Conservation (phyloP, 805 yeast species). For the Pichia eremophila region DNA sequence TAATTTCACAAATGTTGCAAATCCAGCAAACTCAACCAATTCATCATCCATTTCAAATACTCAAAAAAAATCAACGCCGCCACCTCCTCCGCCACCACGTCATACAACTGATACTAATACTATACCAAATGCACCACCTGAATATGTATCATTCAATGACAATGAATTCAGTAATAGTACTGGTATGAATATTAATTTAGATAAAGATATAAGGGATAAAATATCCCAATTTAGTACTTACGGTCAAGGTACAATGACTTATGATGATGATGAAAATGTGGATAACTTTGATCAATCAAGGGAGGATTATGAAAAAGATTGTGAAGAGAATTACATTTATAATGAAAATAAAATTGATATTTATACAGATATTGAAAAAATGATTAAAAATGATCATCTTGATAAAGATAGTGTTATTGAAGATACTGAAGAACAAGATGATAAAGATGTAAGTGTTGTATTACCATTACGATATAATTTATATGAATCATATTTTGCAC, state of each 20-base stretch:
- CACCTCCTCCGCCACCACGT: constrained; percentile 5
- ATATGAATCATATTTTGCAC: constrained; percentile 33
- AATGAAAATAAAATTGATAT: constrained; percentile 13
- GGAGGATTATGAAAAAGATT: neutral
- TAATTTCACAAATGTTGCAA: neutral
- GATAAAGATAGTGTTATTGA: neutral
- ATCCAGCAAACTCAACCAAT: constrained; percentile 1
- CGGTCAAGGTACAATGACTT: no score
- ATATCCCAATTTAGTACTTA: neutral
- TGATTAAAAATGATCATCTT: constrained; percentile 10
- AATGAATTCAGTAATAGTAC: neutral
- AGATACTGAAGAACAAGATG: neutral
- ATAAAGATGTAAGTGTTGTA: constrained; percentile 21
- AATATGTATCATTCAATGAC: neutral
- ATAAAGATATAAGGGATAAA: constrained; percentile 18
- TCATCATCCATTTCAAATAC: neutral
- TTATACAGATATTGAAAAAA: constrained; percentile 25
- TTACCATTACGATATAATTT: constrained; percentile 26
- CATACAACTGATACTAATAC: neutral
- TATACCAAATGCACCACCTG: neutral
- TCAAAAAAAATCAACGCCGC: neutral
- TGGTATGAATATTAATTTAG: constrained; percentile 9
- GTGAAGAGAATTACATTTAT: neutral
- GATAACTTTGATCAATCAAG: no score
- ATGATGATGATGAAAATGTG: neutral